Percentiles rank a stretch among this genome's conserved stretches.
Evolutionary conservation across 148 eudicot genomes (phyloP).

Genomic region (Nepenthes gracilis): DNA sequence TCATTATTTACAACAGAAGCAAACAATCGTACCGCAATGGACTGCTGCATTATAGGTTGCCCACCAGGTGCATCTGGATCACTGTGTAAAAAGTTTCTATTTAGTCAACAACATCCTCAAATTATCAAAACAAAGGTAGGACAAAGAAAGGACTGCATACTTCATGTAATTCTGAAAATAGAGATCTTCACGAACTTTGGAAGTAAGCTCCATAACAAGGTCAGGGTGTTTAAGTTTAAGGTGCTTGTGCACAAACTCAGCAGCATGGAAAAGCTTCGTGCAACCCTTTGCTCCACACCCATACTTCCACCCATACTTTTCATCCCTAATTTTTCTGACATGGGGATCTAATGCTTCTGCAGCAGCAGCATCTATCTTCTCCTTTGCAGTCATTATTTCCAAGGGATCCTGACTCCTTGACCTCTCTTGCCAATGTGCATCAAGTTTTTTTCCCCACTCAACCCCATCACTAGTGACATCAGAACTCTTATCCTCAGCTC

Average conservation of each 20-base stretch:
- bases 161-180: slow-evolving; percentile 95
- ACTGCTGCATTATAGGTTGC: slow-evolving; percentile 81
- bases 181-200: slow-evolving; percentile 93
- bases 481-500: slow-evolving; percentile 62
- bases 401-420: slow-evolving; percentile 65
- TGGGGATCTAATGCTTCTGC: slow-evolving; percentile 79
- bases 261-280: slow-evolving; percentile 95
- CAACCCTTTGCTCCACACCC: slow-evolving; percentile 99
- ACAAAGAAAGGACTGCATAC: slow-evolving; percentile 16
- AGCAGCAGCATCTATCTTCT: slow-evolving; percentile 88
- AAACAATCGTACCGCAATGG: slow-evolving; percentile 50
- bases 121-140: slow-evolving; percentile 1
- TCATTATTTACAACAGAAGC: background rate
- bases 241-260: slow-evolving; percentile 96
- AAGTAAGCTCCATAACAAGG: slow-evolving; percentile 59
- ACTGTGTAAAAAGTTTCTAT: slow-evolving; percentile 23
- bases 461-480: slow-evolving; percentile 29
- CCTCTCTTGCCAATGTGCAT: slow-evolving; percentile 82
- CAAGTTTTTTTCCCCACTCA: slow-evolving; percentile 93
- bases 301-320: slow-evolving; percentile 99
- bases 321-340: slow-evolving; percentile 95
- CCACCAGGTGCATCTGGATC: slow-evolving; percentile 96
- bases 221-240: slow-evolving; percentile 90
- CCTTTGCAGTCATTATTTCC: slow-evolving; percentile 90
- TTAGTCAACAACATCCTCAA: background rate